These are phyloP conservation scores for Epicoccum sorghinum DNA, from an alignment of 2,329 filamentous ascomycete genomes.

Conservation along the genomic window DNA sequence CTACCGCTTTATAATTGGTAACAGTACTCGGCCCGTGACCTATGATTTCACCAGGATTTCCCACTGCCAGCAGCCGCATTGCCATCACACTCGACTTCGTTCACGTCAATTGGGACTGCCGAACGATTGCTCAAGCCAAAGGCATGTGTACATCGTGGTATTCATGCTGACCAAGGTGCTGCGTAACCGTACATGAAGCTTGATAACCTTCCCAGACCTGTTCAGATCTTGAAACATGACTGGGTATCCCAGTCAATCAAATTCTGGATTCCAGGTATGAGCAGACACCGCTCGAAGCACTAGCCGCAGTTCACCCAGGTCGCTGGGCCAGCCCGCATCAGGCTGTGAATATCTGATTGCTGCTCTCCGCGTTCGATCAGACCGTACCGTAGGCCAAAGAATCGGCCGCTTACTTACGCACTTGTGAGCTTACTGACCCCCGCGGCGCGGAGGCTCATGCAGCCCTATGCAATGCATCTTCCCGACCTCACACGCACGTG, in stretches of 20 bases:
- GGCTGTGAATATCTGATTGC: no score
- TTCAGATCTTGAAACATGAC: background rate
- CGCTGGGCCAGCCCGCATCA: background rate
- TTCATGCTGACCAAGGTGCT: background rate
- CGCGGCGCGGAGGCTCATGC: constrained; percentile 1
- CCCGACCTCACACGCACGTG: constrained; percentile 10
- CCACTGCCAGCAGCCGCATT: background rate
- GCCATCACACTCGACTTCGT: background rate
- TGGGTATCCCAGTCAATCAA: background rate
- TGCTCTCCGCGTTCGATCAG: background rate
- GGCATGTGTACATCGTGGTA: background rate
- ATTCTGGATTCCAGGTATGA: background rate
- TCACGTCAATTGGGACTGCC: background rate
- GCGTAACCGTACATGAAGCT: background rate
- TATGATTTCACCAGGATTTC: background rate
- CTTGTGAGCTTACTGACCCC: constrained; percentile 7
- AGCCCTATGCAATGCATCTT: constrained; percentile 18
- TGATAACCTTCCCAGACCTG: background rate
- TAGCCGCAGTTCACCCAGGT: constrained; percentile 6
- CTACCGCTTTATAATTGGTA: constrained; percentile 13
- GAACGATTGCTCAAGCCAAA: no score
- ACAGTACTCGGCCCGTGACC: constrained; percentile 2
- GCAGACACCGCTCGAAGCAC: constrained; percentile 4
- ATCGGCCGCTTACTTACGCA: constrained; percentile 7
- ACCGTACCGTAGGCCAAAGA: background rate